These are phyloP conservation scores for Termitomyces sp. DNA, from an alignment of 1,284 basidiomycete species.

Conservation along the genomic window DNA sequence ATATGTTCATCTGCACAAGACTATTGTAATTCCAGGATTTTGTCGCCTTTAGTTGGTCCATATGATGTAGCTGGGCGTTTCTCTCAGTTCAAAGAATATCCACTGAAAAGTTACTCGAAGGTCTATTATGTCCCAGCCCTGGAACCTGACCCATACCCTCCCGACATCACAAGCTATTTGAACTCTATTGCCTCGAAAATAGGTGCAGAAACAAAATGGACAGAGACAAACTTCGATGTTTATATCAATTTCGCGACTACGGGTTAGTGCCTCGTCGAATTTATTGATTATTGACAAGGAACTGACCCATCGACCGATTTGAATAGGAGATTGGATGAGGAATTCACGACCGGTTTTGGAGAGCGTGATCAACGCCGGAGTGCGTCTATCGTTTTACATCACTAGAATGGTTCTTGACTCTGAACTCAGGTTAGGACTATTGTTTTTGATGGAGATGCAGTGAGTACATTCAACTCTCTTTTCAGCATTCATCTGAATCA, in stretches of 20 bases:
- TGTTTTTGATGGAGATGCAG: slow-evolving; percentile 52
- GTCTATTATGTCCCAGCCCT: slow-evolving; percentile 47
- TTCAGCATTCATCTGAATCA: background rate
- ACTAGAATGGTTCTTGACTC: background rate
- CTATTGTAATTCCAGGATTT: slow-evolving; percentile 49
- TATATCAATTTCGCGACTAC: slow-evolving; percentile 51
- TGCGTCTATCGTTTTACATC: slow-evolving; percentile 24
- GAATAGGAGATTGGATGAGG: slow-evolving; percentile 58
- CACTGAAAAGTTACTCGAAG: slow-evolving; percentile 16
- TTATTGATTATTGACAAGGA: background rate
- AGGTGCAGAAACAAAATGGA: slow-evolving; percentile 47
- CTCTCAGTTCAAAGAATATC: background rate
- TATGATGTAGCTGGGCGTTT: slow-evolving; percentile 27
- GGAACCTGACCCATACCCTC: slow-evolving; percentile 51
- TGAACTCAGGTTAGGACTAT: slow-evolving; percentile 33
- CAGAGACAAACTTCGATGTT: slow-evolving; percentile 38
- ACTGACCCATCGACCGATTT: background rate
- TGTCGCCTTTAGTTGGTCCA: slow-evolving; percentile 43
- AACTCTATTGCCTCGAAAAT: slow-evolving; percentile 35
- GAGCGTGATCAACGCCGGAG: slow-evolving; percentile 54
- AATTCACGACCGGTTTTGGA: slow-evolving; percentile 50
- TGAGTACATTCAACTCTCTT: slow-evolving; percentile 21
- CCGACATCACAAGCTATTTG: slow-evolving; percentile 42
- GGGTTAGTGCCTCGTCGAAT: slow-evolving; percentile 20
- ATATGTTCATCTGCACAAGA: slow-evolving; percentile 49